Conservation (phyloP, 805 yeast species). For the Suhomyces tanzawaensis region DNA sequence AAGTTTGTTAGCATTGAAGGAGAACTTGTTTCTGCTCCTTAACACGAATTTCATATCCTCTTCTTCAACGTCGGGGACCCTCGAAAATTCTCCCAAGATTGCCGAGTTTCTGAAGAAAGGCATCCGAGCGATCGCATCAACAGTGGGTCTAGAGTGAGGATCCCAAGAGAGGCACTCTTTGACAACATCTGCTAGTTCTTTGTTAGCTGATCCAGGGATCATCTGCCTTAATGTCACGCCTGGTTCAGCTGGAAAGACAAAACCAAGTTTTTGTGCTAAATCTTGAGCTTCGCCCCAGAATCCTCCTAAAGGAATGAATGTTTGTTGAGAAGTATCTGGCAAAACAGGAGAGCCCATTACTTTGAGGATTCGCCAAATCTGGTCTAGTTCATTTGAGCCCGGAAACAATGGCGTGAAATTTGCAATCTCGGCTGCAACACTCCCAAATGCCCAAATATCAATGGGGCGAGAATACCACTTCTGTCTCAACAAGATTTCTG, state of each 20-base stretch:
- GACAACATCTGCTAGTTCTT: conserved; percentile 42
- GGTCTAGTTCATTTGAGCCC: conserved; percentile 77
- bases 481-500: conserved; percentile 70
- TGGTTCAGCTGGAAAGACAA: conserved; percentile 52
- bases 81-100: not conserved
- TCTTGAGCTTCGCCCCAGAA: conserved; percentile 63
- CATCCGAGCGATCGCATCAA: conserved; percentile 45
- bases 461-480: conserved; percentile 63
- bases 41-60: no score
- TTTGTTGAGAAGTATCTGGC: conserved; percentile 16
- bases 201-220: conserved; percentile 43
- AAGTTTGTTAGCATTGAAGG: no score
- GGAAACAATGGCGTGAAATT: conserved; percentile 79
- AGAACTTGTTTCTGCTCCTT: no score
- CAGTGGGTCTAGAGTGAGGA: conserved; percentile 62
- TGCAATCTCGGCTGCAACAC: conserved; percentile 71
- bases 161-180: conserved; percentile 70
- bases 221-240: conserved; percentile 50
- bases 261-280: conserved; percentile 53
- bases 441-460: conserved; percentile 86
- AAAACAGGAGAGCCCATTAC: conserved; percentile 71
- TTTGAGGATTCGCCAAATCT: conserved; percentile 63
- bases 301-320: conserved; percentile 58
- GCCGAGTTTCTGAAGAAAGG: conserved; percentile 52
- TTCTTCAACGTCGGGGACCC: no score